These are phyloP conservation scores for Fusarium austroafricanum DNA, from an alignment of 2,329 filamentous ascomycete species.

Conservation along the genomic window DNA sequence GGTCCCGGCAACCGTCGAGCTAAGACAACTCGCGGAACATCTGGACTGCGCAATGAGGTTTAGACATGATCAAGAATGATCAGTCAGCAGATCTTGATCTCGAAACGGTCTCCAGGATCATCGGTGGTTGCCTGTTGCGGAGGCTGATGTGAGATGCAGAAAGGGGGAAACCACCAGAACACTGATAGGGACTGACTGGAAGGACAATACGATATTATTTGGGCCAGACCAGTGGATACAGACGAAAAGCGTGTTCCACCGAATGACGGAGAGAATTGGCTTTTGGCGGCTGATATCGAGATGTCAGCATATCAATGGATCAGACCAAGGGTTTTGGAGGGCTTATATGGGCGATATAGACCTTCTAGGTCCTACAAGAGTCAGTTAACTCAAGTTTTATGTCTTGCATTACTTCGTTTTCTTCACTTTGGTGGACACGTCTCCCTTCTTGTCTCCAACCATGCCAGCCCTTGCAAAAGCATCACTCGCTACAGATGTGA, in stretches of 20 bases:
- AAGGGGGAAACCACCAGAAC: background rate
- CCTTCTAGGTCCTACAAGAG: background rate
- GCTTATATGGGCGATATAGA: constrained; percentile 3
- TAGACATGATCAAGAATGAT: background rate
- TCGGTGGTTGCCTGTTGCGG: constrained; percentile 2
- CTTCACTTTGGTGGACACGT: constrained; percentile 14
- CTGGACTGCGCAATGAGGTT: constrained; percentile 30
- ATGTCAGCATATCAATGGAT: background rate
- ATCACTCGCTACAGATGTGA: constrained; percentile 87
- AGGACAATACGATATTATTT: background rate
- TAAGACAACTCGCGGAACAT: background rate
- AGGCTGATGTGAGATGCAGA: background rate
- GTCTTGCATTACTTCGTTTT: constrained; percentile 21
- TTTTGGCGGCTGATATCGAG: background rate
- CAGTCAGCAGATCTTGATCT: background rate
- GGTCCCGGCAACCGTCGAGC: constrained; percentile 8
- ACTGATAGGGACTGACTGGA: background rate
- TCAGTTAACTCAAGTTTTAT: background rate
- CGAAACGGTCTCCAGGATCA: background rate
- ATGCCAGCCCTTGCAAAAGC: constrained; percentile 82
- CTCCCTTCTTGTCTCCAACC: constrained; percentile 61
- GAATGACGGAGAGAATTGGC: background rate
- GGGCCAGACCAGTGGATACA: background rate
- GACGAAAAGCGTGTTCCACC: background rate
- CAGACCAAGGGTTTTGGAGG: background rate